Evolutionary conservation across 2,329 filamentous ascomycete genomes (phyloP).

Genomic region (Microcyclospora tardicrescens): DNA sequence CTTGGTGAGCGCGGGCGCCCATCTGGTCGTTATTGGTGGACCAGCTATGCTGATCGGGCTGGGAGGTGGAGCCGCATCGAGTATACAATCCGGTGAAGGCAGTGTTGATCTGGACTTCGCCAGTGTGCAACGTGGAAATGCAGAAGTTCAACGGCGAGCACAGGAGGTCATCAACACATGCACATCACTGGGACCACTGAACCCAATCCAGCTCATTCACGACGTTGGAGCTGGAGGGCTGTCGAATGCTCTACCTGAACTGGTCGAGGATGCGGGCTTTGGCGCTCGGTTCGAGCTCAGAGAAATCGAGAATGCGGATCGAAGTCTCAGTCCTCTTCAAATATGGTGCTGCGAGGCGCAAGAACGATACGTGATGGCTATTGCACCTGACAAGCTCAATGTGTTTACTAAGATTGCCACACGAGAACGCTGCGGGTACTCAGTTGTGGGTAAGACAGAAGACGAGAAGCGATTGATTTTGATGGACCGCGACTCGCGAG

Average conservation of each 20-base stretch:
- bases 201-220: conserved; percentile 92
- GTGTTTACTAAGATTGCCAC: conserved; percentile 54
- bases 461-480: conserved; percentile 64
- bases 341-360: conserved; percentile 98
- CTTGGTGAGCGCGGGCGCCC: conserved; percentile 73
- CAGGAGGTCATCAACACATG: conserved; percentile 98
- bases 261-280: conserved; percentile 82
- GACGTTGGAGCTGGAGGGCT: conserved; percentile 91
- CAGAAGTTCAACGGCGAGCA: conserved; percentile 86
- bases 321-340: conserved; percentile 84
- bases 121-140: conserved; percentile 92
- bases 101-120: conserved; percentile 92
- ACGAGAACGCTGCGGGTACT: conserved; percentile 84
- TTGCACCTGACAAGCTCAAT: conserved; percentile 70
- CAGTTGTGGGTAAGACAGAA: conserved; percentile 70
- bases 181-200: conserved; percentile 66
- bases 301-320: conserved; percentile 81
- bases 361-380: conserved; percentile 84
- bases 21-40: conserved; percentile 83
- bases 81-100: conserved; percentile 73
- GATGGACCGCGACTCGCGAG: conserved; percentile 63
- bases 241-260: conserved; percentile 71
- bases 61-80: conserved; percentile 88
- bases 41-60: conserved; percentile 97
- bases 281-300: conserved; percentile 91